A percentile compares a stretch with the other conserved stretches of the same genome.
Evolutionary conservation across 257 asterid genomes (phyloP).

Genomic region (Lithospermum erythrorhizon): DNA sequence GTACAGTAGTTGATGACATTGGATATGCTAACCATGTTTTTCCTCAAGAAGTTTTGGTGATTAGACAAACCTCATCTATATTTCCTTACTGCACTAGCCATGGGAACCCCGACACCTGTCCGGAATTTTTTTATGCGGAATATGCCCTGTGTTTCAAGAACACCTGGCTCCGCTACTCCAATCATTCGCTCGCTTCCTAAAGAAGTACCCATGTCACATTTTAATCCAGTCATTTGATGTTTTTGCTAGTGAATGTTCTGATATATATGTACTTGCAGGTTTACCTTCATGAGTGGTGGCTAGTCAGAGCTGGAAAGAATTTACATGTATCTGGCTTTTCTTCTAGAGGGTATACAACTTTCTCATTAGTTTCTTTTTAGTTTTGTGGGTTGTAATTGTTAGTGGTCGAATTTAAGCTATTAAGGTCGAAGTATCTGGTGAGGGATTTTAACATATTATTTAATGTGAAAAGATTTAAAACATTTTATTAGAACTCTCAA

Average conservation of each 20-base stretch:
- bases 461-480: too few species aligned
- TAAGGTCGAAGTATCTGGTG: not conserved
- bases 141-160: not conserved
- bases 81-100: not conserved
- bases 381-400: not conserved
- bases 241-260: not conserved
- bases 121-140: not conserved
- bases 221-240: not conserved
- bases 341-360: constrained; percentile 18
- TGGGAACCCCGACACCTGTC: constrained; percentile 7
- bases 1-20: too few species aligned
- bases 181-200: constrained; percentile 1
- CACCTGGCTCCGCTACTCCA: not conserved
- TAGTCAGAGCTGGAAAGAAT: constrained; percentile 33
- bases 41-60: too few species aligned
- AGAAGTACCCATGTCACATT: not conserved
- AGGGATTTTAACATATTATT: not conserved
- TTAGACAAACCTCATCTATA: too few species aligned
- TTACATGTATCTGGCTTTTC: constrained; percentile 44
- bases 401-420: not conserved
- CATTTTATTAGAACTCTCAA: too few species aligned
- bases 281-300: constrained; percentile 53
- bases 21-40: too few species aligned
- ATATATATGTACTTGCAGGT: constrained; percentile 7
- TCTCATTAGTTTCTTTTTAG: constrained; percentile 2